A percentile compares a stretch with the other conserved stretches of the same genome.
phyloP scores from a whole-genome alignment of 495 filamentous ascomycete species.

The Tuber borchii region DNA sequence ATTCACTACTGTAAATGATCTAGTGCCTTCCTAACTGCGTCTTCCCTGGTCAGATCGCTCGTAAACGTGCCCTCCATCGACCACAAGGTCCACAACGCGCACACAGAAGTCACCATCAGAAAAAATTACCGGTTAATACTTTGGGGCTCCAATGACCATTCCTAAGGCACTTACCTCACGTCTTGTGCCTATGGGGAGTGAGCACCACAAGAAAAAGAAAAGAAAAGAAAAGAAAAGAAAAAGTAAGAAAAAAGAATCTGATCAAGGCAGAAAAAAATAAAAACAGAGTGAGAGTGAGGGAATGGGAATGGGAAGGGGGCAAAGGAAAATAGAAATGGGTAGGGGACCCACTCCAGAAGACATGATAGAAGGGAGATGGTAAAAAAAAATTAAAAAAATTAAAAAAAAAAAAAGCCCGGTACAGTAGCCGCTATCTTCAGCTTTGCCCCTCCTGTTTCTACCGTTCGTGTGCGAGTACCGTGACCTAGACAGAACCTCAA shows the following conservation, averaged over 20 bases:
- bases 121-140: not conserved
- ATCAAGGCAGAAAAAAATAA: not conserved
- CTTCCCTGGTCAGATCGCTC: not conserved
- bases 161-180: conserved; percentile 3
- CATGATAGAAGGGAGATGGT: conserved; percentile 24
- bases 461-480: not conserved
- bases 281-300: conserved; percentile 2
- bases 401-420: conserved; percentile 23
- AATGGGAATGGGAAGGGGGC: conserved; percentile 11
- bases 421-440: conserved; percentile 29
- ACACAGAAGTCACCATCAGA: not conserved
- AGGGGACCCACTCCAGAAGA: conserved; percentile 8
- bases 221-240: conserved; percentile 2
- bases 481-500: conserved; percentile 10
- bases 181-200: conserved; percentile 1
- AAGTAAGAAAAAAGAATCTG: conserved; percentile 2
- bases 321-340: not conserved
- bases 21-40: conserved; percentile 1
- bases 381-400: not conserved
- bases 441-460: conserved; percentile 32
- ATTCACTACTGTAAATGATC: not conserved
- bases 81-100: not conserved
- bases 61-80: not conserved
- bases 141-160: not conserved
- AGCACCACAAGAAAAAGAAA: not conserved